Conservation (phyloP, 345 rosid species). For the Abelmoschus esculentus region DNA sequence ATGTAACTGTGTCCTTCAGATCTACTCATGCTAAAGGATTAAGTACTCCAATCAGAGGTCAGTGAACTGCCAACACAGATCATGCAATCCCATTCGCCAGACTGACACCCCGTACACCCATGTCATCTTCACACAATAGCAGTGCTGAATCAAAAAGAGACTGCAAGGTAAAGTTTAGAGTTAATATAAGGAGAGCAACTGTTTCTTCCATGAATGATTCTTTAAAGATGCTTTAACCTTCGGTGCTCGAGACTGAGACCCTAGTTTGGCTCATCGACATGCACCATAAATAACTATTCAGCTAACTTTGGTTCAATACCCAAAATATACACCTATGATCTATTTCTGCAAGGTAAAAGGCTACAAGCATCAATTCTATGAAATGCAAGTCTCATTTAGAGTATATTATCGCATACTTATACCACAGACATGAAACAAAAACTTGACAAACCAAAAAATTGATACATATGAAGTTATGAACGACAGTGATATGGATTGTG, state of each 20-base stretch:
- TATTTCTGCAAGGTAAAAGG: neutral
- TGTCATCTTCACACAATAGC: slow-evolving; percentile 32
- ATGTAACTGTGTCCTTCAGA: neutral
- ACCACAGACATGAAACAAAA: neutral
- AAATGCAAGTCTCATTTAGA: neutral
- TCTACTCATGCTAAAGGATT: neutral
- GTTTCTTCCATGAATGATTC: neutral
- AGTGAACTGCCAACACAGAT: slow-evolving; percentile 1
- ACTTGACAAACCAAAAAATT: neutral
- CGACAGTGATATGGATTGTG: too few species aligned
- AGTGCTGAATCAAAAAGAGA: slow-evolving; percentile 39
- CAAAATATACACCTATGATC: neutral
- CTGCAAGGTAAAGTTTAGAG: slow-evolving; percentile 25
- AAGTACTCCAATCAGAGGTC: neutral
- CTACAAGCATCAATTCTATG: neutral
- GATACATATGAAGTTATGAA: too few species aligned
- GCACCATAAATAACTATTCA: neutral
- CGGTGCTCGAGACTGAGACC: neutral
- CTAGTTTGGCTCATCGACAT: neutral
- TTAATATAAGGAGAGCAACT: neutral
- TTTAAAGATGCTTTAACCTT: neutral
- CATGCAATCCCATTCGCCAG: slow-evolving; percentile 23
- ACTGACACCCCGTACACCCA: slow-evolving; percentile 23
- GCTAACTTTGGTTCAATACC: neutral
- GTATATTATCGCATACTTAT: neutral